These are phyloP conservation scores for Paramecium bursaria DNA, from an alignment of 73 alveolate species.

Conservation along the genomic window DNA sequence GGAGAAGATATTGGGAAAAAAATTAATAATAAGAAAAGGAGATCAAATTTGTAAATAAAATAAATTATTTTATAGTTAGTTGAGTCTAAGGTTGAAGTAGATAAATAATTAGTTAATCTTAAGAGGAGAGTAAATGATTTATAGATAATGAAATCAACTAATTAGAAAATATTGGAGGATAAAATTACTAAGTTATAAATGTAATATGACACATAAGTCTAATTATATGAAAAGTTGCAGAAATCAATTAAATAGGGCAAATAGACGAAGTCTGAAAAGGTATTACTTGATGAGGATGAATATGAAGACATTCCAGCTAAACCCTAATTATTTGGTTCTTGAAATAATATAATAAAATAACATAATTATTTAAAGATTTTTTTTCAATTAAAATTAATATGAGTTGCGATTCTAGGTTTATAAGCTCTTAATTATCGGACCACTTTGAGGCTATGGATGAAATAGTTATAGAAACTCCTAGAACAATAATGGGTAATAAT, in stretches of 20 bases:
- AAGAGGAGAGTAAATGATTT: slow-evolving; percentile 67
- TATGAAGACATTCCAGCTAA: slow-evolving; percentile 42
- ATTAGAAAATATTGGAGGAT: slow-evolving; percentile 61
- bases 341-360: too few species aligned
- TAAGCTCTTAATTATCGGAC: too few species aligned
- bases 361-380: too few species aligned
- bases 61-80: not conserved
- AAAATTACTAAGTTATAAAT: slow-evolving; percentile 45
- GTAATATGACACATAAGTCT: not conserved
- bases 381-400: too few species aligned
- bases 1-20: slow-evolving; percentile 55
- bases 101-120: slow-evolving; percentile 22
- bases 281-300: not conserved
- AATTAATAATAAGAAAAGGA: slow-evolving; percentile 55
- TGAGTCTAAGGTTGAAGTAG: slow-evolving; percentile 54
- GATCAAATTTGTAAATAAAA: slow-evolving; percentile 14
- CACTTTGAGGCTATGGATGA: too few species aligned
- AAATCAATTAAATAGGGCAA: not conserved
- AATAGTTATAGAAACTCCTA: too few species aligned
- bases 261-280: not conserved
- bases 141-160: slow-evolving; percentile 61
- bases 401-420: too few species aligned
- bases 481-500: too few species aligned
- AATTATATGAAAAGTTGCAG: not conserved
- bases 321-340: slow-evolving; percentile 55